Evolutionary conservation across 1,284 basidiomycete species (phyloP), one percentile per base, ranked within the genome.

Genomic region (Ceratobasidium sp.): DNA sequence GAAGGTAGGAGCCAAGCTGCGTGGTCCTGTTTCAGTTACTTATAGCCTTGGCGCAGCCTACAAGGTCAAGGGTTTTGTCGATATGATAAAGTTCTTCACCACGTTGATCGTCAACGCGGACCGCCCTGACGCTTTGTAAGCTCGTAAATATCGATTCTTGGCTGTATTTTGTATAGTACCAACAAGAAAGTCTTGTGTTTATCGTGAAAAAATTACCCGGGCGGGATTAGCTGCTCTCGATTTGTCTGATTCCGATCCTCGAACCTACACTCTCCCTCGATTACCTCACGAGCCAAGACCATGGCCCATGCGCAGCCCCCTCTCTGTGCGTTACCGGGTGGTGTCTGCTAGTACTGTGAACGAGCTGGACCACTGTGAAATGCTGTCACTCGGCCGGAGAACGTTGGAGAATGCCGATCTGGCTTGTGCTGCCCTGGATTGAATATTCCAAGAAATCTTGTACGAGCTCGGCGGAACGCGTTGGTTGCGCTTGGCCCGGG

Each of bases 1-100:
- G 89, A 90, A 83, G 82, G 86, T 83, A 77, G 74, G 75, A 68
- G 39, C 19, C 27, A 41, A 39, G 34, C 29, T 29, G 8, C 16
- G 64, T 29, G 13, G 19, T 19, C 19, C 37, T 31, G 39, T 43
- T 41, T 46, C 37, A 41, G 19, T 29, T 22, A 31, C 53, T 69
- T 13, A 69, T 37, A 39, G 22, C 19, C 29, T 61, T 61, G 58
- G 37, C 37, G 5, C 37, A 69, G 65, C 65, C 19, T 69, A 69
- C 65, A 69, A 69, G 51, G 65, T 51, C 24, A 58, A n/a, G 27
- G 65, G 65, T 1, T 69, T 69, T 31, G 65, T 69, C 6, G 65
- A 69, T 37, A 69, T 69, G 65, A 69, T 69, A 37, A 69, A 69
- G 53, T 69, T 69, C 53, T 69, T 69, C 37, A 69, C 65, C 1